phyloP scores from a whole-genome alignment of 73 alveolate genomes.

The Stentor coeruleus region DNA sequence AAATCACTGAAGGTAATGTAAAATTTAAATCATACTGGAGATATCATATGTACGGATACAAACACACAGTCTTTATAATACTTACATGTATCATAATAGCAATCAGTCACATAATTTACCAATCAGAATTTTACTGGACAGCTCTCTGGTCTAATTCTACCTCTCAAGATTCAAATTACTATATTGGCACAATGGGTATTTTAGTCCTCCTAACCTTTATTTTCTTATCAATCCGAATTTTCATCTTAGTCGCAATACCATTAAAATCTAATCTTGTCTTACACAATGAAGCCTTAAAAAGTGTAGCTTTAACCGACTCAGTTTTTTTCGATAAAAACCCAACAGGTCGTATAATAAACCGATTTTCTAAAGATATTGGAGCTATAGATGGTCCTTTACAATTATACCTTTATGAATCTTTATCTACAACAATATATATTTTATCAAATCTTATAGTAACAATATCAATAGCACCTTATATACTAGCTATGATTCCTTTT shows the following conservation, averaged over 20 bases:
- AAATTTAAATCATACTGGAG: not conserved
- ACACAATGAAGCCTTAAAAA: slow-evolving; percentile 32
- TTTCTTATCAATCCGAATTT: not conserved
- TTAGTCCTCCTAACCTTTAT: not conserved
- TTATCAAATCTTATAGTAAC: not conserved
- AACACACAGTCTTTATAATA: not conserved
- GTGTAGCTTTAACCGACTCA: slow-evolving; percentile 23
- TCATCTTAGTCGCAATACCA: slow-evolving; percentile 9
- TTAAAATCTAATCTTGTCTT: slow-evolving; percentile 27
- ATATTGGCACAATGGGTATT: not conserved
- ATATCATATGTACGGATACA: not conserved
- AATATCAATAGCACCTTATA: not conserved
- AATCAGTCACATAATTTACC: not conserved
- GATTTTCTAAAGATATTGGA: slow-evolving; percentile 38
- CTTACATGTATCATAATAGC: not conserved
- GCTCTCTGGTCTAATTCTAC: not conserved
- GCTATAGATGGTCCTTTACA: not conserved
- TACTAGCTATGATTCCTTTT: not conserved
- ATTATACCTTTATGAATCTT: not conserved
- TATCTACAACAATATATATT: not conserved
- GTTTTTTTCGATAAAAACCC: slow-evolving; percentile 38
- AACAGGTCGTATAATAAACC: slow-evolving; percentile 38
- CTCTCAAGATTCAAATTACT: not conserved
- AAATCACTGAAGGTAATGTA: not conserved
- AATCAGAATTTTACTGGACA: not conserved